Evolutionary conservation across 345 rosid species (phyloP), one percentile per base, ranked within the genome.

Genomic region (Cardamine occulta): DNA sequence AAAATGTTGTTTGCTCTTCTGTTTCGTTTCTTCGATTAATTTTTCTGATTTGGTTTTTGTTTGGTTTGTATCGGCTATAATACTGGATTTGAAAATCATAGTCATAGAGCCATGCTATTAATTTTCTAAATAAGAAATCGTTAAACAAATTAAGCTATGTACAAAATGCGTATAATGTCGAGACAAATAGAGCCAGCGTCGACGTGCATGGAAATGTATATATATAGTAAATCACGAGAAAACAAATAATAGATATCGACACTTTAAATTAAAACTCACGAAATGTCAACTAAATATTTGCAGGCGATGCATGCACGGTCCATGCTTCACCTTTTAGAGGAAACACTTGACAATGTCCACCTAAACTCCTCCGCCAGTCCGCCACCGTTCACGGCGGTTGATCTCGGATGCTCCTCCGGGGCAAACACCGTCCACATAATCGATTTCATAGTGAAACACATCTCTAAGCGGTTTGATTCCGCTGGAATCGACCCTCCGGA

Each of bases 341-440:
- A 89, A 85, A 86, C 95, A 82, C 93, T 94, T 81, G 96, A 91
- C 74, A 63, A 67, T 40, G 90, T 91, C 21, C 82, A 79, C 5
- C 85, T 93, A 1, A 81, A 45, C 72, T 79, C 89, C 4, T 74
- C 90, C 2, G 85, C 79, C 18, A 58, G 6, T 10, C 73, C 77
- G 4, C 68, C 83, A 45, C 89, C 96, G 11, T 94, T 94, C 78
- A 84, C 84, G 49, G 88, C 93, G 47, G 98, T 83, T 39, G 98
- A 94, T 81, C 77, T 94, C n/a, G 98, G 98, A 3, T 94, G 98
- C 65, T 94, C 97, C 3, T 84, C 89, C 44, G 93, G 98, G 10
- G 80, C 51, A 77, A 94, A 94, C 87, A 88, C 97, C 11, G 63
- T 94, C 74, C 77, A 80, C 82, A 76, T 81, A 56, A 70, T 94